A percentile compares a stretch with the other conserved stretches of the same genome.
These are phyloP conservation scores for Xylaria grammica DNA, from an alignment of 495 filamentous ascomycete genomes.

Conservation along the genomic window DNA sequence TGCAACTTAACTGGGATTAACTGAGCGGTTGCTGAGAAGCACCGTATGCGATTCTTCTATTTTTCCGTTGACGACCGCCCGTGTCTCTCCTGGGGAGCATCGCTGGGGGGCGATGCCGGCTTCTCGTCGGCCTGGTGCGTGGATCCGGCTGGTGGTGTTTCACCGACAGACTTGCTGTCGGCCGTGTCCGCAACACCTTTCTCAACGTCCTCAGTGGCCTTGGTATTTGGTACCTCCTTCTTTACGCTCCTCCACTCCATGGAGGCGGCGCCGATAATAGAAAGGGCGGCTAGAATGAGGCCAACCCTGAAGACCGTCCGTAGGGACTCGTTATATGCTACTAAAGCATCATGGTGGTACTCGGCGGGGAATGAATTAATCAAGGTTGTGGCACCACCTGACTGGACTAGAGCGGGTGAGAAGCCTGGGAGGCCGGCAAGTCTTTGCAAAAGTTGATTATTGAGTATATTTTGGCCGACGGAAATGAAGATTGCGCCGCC, in stretches of 20 bases:
- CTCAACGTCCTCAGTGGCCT: conserved; percentile 22
- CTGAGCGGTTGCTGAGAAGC: not conserved
- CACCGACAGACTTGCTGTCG: conserved; percentile 21
- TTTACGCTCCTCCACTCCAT: conserved; percentile 84
- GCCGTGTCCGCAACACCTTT: not conserved
- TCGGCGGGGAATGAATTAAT: conserved; percentile 53
- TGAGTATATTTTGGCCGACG: conserved; percentile 65
- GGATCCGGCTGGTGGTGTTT: conserved; percentile 11
- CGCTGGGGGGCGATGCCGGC: not conserved
- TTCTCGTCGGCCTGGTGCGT: conserved; percentile 2
- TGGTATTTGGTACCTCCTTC: conserved; percentile 40
- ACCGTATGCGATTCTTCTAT: not conserved
- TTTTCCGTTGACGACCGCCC: conserved; percentile 3
- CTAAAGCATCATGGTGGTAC: conserved; percentile 55
- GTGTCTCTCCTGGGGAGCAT: not conserved
- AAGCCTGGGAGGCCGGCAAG: conserved; percentile 53
- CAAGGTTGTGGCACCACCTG: conserved; percentile 69
- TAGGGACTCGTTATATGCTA: conserved; percentile 72
- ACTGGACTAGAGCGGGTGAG: conserved; percentile 52
- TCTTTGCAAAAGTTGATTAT: conserved; percentile 55
- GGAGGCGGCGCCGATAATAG: conserved; percentile 60
- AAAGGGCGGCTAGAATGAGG: conserved; percentile 62
- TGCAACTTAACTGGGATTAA: not conserved
- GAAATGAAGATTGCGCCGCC: conserved; percentile 68
- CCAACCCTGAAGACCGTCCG: conserved; percentile 68